phyloP scores from a whole-genome alignment of 2,329 filamentous ascomycete species.

The Colletotrichum sp. region DNA sequence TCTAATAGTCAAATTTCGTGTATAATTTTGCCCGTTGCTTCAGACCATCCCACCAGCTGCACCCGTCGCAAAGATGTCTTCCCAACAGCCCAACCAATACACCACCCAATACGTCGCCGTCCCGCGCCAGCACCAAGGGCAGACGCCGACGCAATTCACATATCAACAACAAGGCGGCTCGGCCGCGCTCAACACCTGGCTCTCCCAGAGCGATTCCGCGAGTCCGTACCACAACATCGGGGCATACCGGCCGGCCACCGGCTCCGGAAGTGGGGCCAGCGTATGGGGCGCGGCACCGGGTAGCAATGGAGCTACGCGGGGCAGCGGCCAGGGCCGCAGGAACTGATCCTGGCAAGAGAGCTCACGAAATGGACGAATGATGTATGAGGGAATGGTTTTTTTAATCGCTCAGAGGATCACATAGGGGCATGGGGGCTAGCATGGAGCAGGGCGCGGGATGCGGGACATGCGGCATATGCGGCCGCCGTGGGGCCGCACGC shows the following conservation, averaged over 20 bases:
- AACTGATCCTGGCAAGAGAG: background rate
- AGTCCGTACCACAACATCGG: background rate
- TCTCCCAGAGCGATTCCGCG: background rate
- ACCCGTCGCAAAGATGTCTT: background rate
- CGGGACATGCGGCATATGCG: background rate
- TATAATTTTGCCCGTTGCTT: background rate
- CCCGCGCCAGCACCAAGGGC: background rate
- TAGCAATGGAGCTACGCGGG: background rate
- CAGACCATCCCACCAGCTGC: too few species aligned
- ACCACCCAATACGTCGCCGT: background rate
- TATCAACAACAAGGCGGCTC: background rate
- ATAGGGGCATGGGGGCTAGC: background rate
- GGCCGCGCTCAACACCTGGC: background rate
- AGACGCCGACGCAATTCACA: background rate
- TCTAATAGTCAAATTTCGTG: too few species aligned
- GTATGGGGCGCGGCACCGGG: background rate
- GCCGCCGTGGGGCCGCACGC: background rate
- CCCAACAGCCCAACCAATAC: background rate
- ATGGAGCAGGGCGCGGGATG: background rate
- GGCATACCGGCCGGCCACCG: background rate
- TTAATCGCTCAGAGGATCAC: background rate
- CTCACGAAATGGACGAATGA: background rate
- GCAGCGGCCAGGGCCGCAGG: background rate
- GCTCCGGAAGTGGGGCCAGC: background rate
- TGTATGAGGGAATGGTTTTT: background rate